Percentiles rank a stretch among this genome's conserved stretches.
Conservation (phyloP, 305 asterid genomes). For the Striga hermonthica region DNA sequence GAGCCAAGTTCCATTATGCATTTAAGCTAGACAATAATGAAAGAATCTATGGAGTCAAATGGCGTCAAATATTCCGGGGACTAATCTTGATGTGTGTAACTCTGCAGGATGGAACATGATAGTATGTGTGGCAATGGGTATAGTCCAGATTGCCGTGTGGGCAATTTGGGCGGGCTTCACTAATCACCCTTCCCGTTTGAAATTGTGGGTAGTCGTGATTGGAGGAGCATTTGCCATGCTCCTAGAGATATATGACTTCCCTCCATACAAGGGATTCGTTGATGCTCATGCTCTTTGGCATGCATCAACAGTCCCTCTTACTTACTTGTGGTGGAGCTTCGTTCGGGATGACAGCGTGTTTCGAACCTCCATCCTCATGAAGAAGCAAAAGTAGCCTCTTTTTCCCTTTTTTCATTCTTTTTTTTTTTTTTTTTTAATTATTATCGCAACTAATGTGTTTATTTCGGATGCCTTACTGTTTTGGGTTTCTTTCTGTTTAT, state of each 20-base stretch:
- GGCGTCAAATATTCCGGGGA: neutral
- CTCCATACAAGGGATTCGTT: conserved; percentile 67
- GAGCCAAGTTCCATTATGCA: conserved; percentile 1
- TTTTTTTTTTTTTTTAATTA: too few species aligned
- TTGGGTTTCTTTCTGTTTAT: too few species aligned
- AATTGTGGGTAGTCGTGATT: conserved; percentile 66
- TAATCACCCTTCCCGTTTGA: conserved; percentile 68
- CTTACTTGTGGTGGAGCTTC: conserved; percentile 90
- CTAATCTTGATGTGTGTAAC: neutral
- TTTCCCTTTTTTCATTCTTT: too few species aligned
- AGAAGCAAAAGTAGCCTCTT: conserved; percentile 47
- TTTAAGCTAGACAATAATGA: neutral
- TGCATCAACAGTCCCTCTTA: conserved; percentile 72
- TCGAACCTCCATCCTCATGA: conserved; percentile 56
- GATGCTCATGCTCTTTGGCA: conserved; percentile 94
- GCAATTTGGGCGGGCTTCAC: conserved; percentile 73
- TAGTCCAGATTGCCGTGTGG: conserved; percentile 66
- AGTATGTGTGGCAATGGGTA: conserved; percentile 63
- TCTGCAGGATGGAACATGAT: conserved; percentile 76
- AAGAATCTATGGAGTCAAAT: neutral
- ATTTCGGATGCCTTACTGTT: too few species aligned
- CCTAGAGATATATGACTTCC: conserved; percentile 74
- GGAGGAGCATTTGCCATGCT: conserved; percentile 74
- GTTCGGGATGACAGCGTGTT: conserved; percentile 78
- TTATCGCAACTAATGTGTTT: too few species aligned